These are phyloP conservation scores for Penicillium sp. DNA, from an alignment of 2,329 filamentous ascomycete genomes.

Conservation along the genomic window DNA sequence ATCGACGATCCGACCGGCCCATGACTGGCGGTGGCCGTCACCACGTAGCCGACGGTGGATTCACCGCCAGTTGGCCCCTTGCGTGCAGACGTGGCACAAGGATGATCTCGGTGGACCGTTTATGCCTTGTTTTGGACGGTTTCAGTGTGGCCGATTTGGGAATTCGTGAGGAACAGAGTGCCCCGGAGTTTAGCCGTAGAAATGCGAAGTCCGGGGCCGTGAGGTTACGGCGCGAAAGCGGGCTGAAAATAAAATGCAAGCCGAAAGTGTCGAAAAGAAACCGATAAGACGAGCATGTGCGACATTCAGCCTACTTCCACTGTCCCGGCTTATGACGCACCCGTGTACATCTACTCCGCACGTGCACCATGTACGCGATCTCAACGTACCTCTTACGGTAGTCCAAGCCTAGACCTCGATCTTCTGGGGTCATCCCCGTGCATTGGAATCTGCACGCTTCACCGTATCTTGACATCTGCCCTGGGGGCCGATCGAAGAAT, in stretches of 20 bases:
- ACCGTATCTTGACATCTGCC: slow-evolving; percentile 12
- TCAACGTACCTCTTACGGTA: neutral
- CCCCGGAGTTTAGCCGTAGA: neutral
- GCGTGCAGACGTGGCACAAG: slow-evolving; percentile 22
- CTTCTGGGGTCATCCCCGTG: neutral
- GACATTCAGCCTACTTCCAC: slow-evolving; percentile 3
- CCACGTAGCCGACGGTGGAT: slow-evolving; percentile 26
- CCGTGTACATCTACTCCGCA: neutral
- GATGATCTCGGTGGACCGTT: neutral
- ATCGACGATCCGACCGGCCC: slow-evolving; percentile 27
- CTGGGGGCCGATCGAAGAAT: slow-evolving; percentile 10
- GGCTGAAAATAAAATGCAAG: neutral
- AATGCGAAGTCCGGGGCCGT: no score
- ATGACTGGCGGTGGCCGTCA: slow-evolving; percentile 24
- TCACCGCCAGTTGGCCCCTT: slow-evolving; percentile 28
- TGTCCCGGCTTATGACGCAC: neutral
- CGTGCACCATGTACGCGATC: neutral
- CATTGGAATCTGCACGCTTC: slow-evolving; percentile 3
- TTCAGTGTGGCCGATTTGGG: neutral
- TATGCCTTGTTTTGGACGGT: neutral
- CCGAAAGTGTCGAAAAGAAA: neutral
- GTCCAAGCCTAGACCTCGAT: neutral
- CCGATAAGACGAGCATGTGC: neutral
- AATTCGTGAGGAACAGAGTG: no score
- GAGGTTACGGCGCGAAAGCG: neutral